phyloP scores from a whole-genome alignment of 2,329 filamentous ascomycete genomes.

The Didymella lethalis region DNA sequence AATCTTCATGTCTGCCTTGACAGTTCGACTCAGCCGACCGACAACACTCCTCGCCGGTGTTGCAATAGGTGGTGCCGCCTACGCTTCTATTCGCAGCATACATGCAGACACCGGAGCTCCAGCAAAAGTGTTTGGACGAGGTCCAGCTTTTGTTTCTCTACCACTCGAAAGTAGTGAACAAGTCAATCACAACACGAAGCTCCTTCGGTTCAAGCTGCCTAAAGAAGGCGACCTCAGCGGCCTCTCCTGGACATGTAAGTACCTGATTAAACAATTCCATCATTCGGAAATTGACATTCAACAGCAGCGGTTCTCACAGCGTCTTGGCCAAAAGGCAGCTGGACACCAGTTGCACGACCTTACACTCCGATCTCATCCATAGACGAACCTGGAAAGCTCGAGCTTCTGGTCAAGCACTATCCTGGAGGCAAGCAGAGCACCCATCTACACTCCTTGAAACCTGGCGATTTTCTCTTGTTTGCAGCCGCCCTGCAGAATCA shows the following conservation, averaged over 20 bases:
- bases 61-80: constrained; percentile 2
- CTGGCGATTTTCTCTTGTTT: constrained; percentile 69
- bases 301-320: constrained; percentile 66
- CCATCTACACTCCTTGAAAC: constrained; percentile 70
- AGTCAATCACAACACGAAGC: constrained; percentile 92
- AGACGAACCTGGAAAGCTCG: constrained; percentile 67
- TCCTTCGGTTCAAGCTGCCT: constrained; percentile 81
- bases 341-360: constrained; percentile 68
- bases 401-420: constrained; percentile 74
- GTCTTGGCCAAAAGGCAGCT: constrained; percentile 65
- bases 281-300: constrained; percentile 39
- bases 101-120: constrained; percentile 23
- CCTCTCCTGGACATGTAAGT: constrained; percentile 74
- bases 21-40: constrained; percentile 3
- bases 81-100: constrained; percentile 1
- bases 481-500: constrained; percentile 63
- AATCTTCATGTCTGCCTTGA: neutral
- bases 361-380: constrained; percentile 68
- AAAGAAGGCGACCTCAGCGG: constrained; percentile 82
- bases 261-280: neutral
- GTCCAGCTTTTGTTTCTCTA: constrained; percentile 80
- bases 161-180: constrained; percentile 77
- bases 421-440: constrained; percentile 69
- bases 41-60: constrained; percentile 4
- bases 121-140: constrained; percentile 20